Evolutionary conservation across 2,329 filamentous ascomycete species (phyloP).

Genomic region (Fusarium buxicola): DNA sequence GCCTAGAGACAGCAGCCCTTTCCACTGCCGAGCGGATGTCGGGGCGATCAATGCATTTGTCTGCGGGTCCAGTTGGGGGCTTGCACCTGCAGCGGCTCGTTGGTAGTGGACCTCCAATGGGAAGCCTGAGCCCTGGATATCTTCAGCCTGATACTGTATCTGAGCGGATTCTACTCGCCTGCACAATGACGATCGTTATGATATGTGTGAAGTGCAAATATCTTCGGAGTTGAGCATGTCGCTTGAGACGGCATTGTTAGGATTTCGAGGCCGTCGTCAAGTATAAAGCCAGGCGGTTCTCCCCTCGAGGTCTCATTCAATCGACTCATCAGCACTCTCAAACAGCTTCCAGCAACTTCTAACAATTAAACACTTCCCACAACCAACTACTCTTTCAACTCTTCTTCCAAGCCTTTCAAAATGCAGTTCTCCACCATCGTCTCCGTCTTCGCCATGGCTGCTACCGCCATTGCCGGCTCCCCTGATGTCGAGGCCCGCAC

Average conservation of each 20-base stretch:
- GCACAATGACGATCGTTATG: neutral
- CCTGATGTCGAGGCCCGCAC: neutral
- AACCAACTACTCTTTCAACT: neutral
- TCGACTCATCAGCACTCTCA: neutral
- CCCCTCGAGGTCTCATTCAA: neutral
- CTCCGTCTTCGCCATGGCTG: conserved; percentile 4
- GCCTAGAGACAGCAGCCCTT: neutral
- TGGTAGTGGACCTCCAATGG: neutral
- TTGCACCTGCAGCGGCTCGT: neutral
- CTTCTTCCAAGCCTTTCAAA: neutral
- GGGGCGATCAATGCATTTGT: neutral
- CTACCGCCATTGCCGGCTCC: neutral
- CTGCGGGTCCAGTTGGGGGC: neutral
- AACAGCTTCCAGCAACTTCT: neutral
- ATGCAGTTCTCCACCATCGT: conserved; percentile 3
- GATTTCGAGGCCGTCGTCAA: neutral
- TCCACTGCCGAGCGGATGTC: neutral
- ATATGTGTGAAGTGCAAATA: neutral
- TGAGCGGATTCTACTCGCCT: neutral
- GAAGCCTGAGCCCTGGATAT: neutral
- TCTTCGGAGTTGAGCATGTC: neutral
- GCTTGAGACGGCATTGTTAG: neutral
- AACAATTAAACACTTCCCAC: neutral
- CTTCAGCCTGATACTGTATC: neutral
- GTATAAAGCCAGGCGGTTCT: neutral